Base-by-base conservation (phyloP, 768 basidiomycete species). In the Suillus brevipes region DNA sequence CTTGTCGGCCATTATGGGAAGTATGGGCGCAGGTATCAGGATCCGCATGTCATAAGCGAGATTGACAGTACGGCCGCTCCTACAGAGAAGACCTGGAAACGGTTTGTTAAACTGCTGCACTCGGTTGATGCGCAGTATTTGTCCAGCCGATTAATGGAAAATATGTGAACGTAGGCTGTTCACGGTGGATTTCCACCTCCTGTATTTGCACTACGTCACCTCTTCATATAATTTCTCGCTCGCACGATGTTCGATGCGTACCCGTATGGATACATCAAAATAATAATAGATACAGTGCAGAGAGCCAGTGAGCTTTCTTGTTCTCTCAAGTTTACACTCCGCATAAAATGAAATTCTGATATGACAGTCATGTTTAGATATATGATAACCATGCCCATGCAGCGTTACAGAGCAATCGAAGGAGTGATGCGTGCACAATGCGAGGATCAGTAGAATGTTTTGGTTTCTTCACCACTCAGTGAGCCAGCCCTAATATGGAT, bases 1-100 rank as follows among this genome's bases (percentile, higher is more conserved):
- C 82, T 91, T 43, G 73, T 89, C 49, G 72, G 70, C 20, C 74
- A 84, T 61, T 91, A 90, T 69, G 90, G 90, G 3, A 80, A 82
- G 36, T 73, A 81, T 10, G 89, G 88, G 7, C 75, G 72, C 31
- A 81, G 82, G 36, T 77, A 74, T 62, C 80, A 82, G 71, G 84
- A 89, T 66, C 68, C 80, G 31, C 76, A 80, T 28, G 83, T 89
- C 28, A 68, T 82, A 18, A 79, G 78, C 49, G 80, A 88, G 79
- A 72, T 87, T 45, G 74, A 84, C 40, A 85, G 87, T 66, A 74
- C 75, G 7, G 77, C 75, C 12, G 68, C 67, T 40, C 82, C 83
- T 3, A 77, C 73, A 43, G 74, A 80, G n/a, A 84, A 87, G 64
- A 76, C 83, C 13, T 78, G 81, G 66, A 82, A 84, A 64, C 78